A percentile compares a stretch with the other conserved stretches of the same genome.
Evolutionary conservation across 2,329 filamentous ascomycete genomes (phyloP).

Genomic region (Knufia fluminis): DNA sequence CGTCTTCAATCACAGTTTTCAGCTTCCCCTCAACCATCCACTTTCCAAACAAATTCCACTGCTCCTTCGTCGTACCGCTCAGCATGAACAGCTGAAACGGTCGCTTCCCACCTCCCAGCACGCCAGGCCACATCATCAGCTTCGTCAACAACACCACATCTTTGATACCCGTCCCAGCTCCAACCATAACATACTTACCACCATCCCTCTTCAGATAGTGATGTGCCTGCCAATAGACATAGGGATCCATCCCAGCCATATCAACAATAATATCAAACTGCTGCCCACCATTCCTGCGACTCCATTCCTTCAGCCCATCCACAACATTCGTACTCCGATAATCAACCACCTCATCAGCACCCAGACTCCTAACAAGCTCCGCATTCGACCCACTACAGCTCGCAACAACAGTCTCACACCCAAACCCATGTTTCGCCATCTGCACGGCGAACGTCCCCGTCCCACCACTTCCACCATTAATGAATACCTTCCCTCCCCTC

Average conservation of each 20-base stretch:
- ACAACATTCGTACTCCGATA: constrained; percentile 44
- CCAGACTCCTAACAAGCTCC: constrained; percentile 46
- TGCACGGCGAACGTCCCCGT: constrained; percentile 53
- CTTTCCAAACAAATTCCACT: constrained; percentile 41
- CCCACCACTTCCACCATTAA: constrained; percentile 51
- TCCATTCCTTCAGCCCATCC: constrained; percentile 29
- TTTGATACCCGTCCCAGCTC: constrained; percentile 17
- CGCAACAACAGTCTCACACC: constrained; percentile 48
- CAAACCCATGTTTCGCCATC: constrained; percentile 51
- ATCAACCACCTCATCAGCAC: constrained; percentile 55
- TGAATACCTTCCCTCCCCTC: constrained; percentile 50
- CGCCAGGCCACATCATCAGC: constrained; percentile 31
- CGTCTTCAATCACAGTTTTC: constrained; percentile 44
- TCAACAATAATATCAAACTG: constrained; percentile 44
- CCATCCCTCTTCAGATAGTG: constrained; percentile 38
- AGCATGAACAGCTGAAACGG: constrained; percentile 26
- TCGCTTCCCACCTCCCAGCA: constrained; percentile 41
- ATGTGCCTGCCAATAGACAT: constrained; percentile 47
- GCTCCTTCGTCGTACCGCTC: constrained; percentile 32
- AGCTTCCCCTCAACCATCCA: constrained; percentile 52
- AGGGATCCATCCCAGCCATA: constrained; percentile 41
- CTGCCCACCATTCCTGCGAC: constrained; percentile 32
- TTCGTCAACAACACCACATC: constrained; percentile 25
- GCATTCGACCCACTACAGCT: constrained; percentile 51
- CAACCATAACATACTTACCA: constrained; percentile 46